Base-by-base conservation (phyloP, 1,284 basidiomycete genomes). In the Sanghuangporus weigelae region DNA sequence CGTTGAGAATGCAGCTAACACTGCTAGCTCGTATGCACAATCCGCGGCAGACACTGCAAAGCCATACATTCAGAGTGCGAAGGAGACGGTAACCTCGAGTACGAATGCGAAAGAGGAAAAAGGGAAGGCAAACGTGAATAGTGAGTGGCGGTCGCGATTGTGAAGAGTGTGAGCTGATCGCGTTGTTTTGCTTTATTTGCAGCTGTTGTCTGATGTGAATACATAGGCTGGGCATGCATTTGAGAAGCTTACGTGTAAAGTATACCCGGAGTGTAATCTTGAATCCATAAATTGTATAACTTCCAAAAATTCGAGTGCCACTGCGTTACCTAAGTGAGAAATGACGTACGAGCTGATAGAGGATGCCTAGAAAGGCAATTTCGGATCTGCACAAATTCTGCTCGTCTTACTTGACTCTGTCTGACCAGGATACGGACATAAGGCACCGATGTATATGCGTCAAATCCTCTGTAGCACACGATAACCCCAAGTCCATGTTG, bases 31-130 rank as follows among this genome's bases (percentile, higher is more conserved):
- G 3, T 71, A 71, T 35, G 66, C 73, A 11, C 50, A 64, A 11
- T 73, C 69, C 16, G 75, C 72, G 31, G 72, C 71, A 39, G 73
- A 73, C 40, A 63, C 66, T 1, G 70, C 67, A n/a, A 63, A 68
- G 23, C 66, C 67, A 7, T 72, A 72, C 31, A 64, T 74, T 11
- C 49, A 64, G 31, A 56, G 50, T 35, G 63, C 46, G 26, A 64
- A 64, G 48, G 46, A 61, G 8, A 49, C 59, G 3, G 60, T 59
- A 12, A 36, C 19, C 12, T 40, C 58, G 58, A 40, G 12, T 19
- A 21, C 31, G 39, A 48, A 40, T 3, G 36, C 19, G 44, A 59
- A 59, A 31, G 23, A 16, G 31, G 53, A 42, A 3, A 46, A 46
- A 19, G 44, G 44, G 38, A 55, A 55, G 2, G 38, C n/a, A n/a